Conservation (phyloP, 2,329 filamentous ascomycete species). For the Fusarium burgessii region DNA sequence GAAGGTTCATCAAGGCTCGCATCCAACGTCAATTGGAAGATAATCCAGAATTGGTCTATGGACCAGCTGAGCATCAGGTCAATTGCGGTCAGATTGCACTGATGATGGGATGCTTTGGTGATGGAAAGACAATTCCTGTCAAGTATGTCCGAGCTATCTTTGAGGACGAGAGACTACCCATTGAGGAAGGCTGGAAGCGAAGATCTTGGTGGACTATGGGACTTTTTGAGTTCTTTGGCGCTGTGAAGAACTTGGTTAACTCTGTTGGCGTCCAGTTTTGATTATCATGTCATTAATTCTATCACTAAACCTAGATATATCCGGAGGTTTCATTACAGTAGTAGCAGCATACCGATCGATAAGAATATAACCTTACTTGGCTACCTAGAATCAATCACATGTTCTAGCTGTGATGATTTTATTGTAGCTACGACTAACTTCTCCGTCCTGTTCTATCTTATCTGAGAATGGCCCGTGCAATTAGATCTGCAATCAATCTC, state of each 20-base stretch:
- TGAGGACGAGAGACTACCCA: slow-evolving; percentile 39
- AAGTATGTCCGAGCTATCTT: slow-evolving; percentile 39
- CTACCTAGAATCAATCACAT: no score
- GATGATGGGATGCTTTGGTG: slow-evolving; percentile 23
- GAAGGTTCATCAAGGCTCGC: slow-evolving; percentile 9
- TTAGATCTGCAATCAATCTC: not conserved
- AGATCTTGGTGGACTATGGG: slow-evolving; percentile 39
- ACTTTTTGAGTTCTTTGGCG: slow-evolving; percentile 29
- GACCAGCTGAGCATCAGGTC: slow-evolving; percentile 15
- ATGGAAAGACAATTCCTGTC: slow-evolving; percentile 6
- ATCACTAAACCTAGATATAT: not conserved
- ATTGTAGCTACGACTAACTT: no score
- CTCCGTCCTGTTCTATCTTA: no score
- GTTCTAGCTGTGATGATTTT: no score
- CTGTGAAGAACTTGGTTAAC: slow-evolving; percentile 7
- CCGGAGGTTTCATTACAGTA: no score
- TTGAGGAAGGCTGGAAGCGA: slow-evolving; percentile 37
- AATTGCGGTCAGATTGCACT: slow-evolving; percentile 18
- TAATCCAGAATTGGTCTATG: slow-evolving; percentile 13
- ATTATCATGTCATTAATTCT: not conserved
- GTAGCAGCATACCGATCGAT: no score
- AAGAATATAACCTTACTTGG: no score
- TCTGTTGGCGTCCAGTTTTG: slow-evolving; percentile 4
- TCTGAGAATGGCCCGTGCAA: no score
- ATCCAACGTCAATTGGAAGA: slow-evolving; percentile 6